Evolutionary conservation across 169 alveolate species (phyloP), one percentile per base, ranked within the genome.

Genomic region (Blepharisma undulans): DNA sequence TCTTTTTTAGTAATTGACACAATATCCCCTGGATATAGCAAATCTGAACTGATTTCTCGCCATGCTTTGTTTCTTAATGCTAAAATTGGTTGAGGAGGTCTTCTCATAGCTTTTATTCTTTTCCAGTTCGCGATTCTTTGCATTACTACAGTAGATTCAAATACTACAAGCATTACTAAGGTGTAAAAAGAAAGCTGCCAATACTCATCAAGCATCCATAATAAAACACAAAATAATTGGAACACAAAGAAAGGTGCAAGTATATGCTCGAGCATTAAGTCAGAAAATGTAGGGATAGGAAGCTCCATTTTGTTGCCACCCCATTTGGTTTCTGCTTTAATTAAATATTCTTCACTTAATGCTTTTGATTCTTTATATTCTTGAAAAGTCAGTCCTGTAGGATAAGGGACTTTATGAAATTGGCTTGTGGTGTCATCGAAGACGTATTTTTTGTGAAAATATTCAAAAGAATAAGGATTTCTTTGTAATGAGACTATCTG

Each of bases 151-250:
- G 96, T 91, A 4, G 93, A 90, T 89, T 95, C 97, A 84, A 95
- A 95, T 1, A 96, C 61, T 27, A 78, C 81, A 74, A 89, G 78
- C 90, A 91, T 77, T n/a, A 72, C 61, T 48, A 93, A 74, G 6
- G 85, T 74, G 14, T 32, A 72, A 19, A 88, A 29, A 0, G 85
- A 88, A 88, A 94, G 92, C 89, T 92, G 95, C 98, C 99, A 97
- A 94, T 99, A 99, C 90, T 99, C 99, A 93, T 99, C 99, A 81
- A 99, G 93, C 48, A 98, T 96, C 99, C 99, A 98, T 66, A 99
- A 93, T 1, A 98, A 92, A 27, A 98, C 98, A 91, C 99, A 97
- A 91, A 98, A 96, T 76, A 99, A 92, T 92, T 99, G 99, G 96
- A 99, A 99, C 36, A 98, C 97, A 93, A 99, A 98, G 97, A 99